Conservation (phyloP, 495 filamentous ascomycete genomes). For the Filosporella fistucella region DNA sequence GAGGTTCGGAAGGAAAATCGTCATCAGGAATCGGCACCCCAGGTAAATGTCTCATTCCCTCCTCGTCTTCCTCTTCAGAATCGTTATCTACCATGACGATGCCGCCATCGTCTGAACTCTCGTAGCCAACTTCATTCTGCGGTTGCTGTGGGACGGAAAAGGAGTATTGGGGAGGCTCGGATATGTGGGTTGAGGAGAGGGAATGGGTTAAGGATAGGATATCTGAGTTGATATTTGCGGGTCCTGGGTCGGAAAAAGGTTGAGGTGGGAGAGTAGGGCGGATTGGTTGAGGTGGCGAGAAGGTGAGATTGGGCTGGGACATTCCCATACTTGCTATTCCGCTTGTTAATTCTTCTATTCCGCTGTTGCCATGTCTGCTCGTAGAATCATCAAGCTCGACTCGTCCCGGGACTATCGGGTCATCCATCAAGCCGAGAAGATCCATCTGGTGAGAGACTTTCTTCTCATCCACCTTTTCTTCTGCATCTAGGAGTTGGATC, state of each 20-base stretch:
- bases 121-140: conserved; percentile 26
- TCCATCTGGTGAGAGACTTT: not conserved
- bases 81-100: conserved; percentile 51
- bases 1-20: too few relatives aligned
- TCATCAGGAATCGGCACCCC: conserved; percentile 14
- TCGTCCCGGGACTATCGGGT: not conserved
- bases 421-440: conserved; percentile 1
- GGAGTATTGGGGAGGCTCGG: not conserved
- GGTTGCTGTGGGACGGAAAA: not conserved
- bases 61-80: conserved; percentile 28
- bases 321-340: not conserved
- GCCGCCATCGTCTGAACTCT: conserved; percentile 54
- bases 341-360: not conserved
- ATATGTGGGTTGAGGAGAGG: not conserved
- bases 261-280: not conserved
- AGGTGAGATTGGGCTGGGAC: not conserved
- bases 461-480: conserved; percentile 19
- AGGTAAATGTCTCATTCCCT: not conserved
- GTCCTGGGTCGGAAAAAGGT: not conserved
- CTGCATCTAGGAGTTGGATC: conserved; percentile 33
- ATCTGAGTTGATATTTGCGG: not conserved
- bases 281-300: too few relatives aligned
- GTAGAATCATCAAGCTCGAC: not conserved
- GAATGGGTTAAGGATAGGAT: not conserved
- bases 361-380: not conserved